These are phyloP conservation scores for Aspergillus intermedius DNA, from an alignment of 2,329 filamentous ascomycete genomes.

Conservation along the genomic window DNA sequence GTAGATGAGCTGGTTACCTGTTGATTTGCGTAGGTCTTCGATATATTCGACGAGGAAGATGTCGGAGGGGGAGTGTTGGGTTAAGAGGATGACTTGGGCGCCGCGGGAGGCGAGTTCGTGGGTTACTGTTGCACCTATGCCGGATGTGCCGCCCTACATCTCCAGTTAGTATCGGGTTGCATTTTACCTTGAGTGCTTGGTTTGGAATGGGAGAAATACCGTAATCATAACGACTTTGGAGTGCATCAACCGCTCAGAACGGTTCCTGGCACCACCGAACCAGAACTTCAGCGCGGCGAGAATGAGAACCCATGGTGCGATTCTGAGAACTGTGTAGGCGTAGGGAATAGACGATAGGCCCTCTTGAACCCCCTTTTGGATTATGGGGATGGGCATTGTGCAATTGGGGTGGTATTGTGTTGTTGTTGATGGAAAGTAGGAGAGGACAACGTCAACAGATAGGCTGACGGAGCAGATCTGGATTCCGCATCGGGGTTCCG, in stretches of 20 bases:
- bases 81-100: constrained; percentile 85
- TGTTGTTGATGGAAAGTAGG: constrained; percentile 4
- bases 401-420: constrained; percentile 1
- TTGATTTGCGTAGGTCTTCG: constrained; percentile 70
- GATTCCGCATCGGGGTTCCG: constrained; percentile 14
- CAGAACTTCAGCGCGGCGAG: constrained; percentile 64
- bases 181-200: background rate
- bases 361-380: constrained; percentile 48
- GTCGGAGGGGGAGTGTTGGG: constrained; percentile 72
- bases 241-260: constrained; percentile 76
- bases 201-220: constrained; percentile 36
- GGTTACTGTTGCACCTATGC: constrained; percentile 74
- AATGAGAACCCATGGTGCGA: constrained; percentile 46
- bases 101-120: constrained; percentile 70
- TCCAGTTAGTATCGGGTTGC: constrained; percentile 8
- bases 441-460: constrained; percentile 1
- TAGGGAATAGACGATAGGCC: constrained; percentile 51
- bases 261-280: constrained; percentile 67
- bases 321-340: constrained; percentile 47
- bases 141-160: constrained; percentile 73
- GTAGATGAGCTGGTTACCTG: constrained; percentile 82
- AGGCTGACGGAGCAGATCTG: background rate
- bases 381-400: constrained; percentile 57
- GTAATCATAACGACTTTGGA: constrained; percentile 92
- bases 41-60: constrained; percentile 90